Evolutionary conservation across 208 protist species (phyloP), one percentile per base, ranked within the genome.

Genomic region (Leishmania guyanensis): DNA sequence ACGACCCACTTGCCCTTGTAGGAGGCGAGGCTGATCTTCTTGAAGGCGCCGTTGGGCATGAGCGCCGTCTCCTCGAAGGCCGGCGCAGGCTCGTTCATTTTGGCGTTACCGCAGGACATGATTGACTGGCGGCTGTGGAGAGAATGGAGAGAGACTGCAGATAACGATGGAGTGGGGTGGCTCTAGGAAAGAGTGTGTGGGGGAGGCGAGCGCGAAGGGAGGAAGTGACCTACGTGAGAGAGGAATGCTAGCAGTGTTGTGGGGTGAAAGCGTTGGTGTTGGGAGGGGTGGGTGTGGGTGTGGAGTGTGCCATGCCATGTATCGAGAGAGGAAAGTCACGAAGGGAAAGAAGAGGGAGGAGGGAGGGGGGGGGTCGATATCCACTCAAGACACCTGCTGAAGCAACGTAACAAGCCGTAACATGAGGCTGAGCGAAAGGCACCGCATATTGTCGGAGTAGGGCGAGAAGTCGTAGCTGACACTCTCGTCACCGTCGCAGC

Each of bases 1-100:
- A 99, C 95, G 33, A 99, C 82, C 86, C 95, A 99, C 87, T 98
- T 98, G 82, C 98, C 98, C 87, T 93, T 95, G 95, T 97, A 99
- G 74, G 96, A 92, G 29, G 80, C 71, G 26, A 99, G 92, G 53
- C 81, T 94, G 76, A 99, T 68, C 65, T 94, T 95, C 89, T 98
- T 97, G 92, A 99, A 98, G 84, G 93, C 93, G 87, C 98, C 98
- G 77, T 99, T 91, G 68, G 94, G 92, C 86, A 98, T 90, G 66
- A 99, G 89, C 80, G 97, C 97, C 82, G 92, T 81, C 73, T 97
- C 94, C 60, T 95, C 87, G 89, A 98, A 99, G 70, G 70, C 72
- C 73, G 98, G 98, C 53, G 97, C 97, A 72, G 93, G 94, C 78
- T 95, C 93, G 90, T 97, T 95, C n/a, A 69, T 26, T 10, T 48